Conservation (phyloP, 2,329 filamentous ascomycete genomes). For the Aspergillus texensis region DNA sequence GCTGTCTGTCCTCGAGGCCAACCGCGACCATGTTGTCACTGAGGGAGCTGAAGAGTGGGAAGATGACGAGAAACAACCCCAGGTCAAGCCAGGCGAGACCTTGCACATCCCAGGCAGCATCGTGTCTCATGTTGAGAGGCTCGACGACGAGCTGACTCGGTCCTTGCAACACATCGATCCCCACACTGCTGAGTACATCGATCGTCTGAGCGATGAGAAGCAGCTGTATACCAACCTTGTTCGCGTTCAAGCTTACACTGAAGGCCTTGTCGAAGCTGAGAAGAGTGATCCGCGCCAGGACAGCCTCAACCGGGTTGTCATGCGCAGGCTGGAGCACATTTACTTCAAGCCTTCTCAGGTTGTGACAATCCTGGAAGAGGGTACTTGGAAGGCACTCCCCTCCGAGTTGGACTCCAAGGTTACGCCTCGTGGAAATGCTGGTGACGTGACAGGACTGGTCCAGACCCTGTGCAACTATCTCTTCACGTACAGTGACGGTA, state of each 20-base stretch:
- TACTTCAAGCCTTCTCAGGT: slow-evolving; percentile 99
- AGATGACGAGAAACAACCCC: slow-evolving; percentile 91
- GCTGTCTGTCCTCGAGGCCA: slow-evolving; percentile 75
- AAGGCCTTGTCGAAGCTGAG: slow-evolving; percentile 71
- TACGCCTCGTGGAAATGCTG: slow-evolving; percentile 69
- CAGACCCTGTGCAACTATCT: slow-evolving; percentile 91
- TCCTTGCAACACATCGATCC: slow-evolving; percentile 98
- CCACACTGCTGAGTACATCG: slow-evolving; percentile 98
- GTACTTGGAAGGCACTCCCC: slow-evolving; percentile 83
- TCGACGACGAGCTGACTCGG: slow-evolving; percentile 95
- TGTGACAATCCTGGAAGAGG: slow-evolving; percentile 89
- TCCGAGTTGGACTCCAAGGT: slow-evolving; percentile 72
- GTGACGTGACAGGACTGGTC: slow-evolving; percentile 73
- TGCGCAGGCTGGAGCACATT: slow-evolving; percentile 92
- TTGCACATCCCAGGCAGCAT: slow-evolving; percentile 93
- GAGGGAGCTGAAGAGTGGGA: slow-evolving; percentile 98
- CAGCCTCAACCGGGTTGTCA: slow-evolving; percentile 86
- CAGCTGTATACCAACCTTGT: slow-evolving; percentile 90
- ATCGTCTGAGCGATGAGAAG: slow-evolving; percentile 88
- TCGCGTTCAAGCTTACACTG: slow-evolving; percentile 84
- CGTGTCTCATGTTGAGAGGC: slow-evolving; percentile 89
- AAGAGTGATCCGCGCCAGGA: slow-evolving; percentile 78
- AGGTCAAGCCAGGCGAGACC: slow-evolving; percentile 70
- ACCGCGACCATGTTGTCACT: slow-evolving; percentile 79
- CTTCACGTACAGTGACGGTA: slow-evolving; percentile 91